phyloP scores from a whole-genome alignment of 805 yeast species.

The Priceomyces haplophilus region DNA sequence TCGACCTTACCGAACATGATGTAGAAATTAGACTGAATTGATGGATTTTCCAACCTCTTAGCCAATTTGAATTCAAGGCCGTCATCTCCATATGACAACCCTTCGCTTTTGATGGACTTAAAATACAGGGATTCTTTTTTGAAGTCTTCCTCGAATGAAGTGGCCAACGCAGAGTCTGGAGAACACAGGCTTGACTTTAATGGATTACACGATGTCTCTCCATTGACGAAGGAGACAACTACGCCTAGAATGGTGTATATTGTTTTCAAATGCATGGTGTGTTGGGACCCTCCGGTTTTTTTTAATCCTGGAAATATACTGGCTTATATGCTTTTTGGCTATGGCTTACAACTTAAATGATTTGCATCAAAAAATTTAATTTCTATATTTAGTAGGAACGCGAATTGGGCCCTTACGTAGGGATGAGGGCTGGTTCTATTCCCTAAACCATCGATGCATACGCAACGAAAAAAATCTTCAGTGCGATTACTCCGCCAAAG shows the following conservation, averaged over 20 bases:
- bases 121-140: slow-evolving; percentile 19
- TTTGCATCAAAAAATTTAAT: slow-evolving; percentile 4
- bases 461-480: no score
- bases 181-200: slow-evolving; percentile 22
- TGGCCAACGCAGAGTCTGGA: slow-evolving; percentile 27
- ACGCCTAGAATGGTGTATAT: neutral
- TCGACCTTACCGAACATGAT: slow-evolving; percentile 88
- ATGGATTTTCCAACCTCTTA: slow-evolving; percentile 72
- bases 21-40: slow-evolving; percentile 72
- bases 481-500: no score
- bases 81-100: slow-evolving; percentile 38
- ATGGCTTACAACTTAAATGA: neutral
- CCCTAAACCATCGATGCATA: neutral
- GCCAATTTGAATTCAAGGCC: slow-evolving; percentile 65
- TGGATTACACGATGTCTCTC: slow-evolving; percentile 26
- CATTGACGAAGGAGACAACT: neutral
- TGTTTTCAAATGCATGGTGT: neutral
- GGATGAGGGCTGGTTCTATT: neutral
- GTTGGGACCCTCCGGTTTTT: no score
- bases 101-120: slow-evolving; percentile 15
- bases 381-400: slow-evolving; percentile 4
- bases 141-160: slow-evolving; percentile 30
- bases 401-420: neutral
- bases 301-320: neutral
- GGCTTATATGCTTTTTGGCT: neutral